phyloP scores from a whole-genome alignment of 164 flowering plant species.

The Magnolia sinica region DNA sequence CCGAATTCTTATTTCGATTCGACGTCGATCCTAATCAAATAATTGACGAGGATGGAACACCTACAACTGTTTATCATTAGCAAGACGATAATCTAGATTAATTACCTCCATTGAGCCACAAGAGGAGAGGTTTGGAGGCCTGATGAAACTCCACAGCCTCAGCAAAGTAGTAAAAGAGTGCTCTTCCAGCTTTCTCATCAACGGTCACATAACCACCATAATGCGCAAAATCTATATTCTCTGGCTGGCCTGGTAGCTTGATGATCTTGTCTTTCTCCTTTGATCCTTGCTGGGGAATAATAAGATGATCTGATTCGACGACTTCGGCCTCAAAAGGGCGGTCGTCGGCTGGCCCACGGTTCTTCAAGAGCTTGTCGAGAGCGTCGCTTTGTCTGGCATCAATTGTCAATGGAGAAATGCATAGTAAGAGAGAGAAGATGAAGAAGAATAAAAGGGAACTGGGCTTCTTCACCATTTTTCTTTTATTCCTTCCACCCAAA shows the following conservation, averaged over 20 bases:
- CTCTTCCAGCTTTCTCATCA: too few species aligned
- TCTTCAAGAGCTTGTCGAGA: neutral
- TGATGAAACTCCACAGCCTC: too few species aligned
- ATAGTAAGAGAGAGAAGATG: neutral
- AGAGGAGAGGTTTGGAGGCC: too few species aligned
- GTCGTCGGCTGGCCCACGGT: neutral
- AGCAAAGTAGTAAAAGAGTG: too few species aligned
- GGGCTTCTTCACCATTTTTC: neutral
- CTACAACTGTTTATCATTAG: constrained; percentile 28
- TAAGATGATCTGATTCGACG: neutral
- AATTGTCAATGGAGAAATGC: neutral
- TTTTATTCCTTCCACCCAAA: neutral
- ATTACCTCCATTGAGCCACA: too few species aligned
- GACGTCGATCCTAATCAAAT: too few species aligned
- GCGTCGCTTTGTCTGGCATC: neutral
- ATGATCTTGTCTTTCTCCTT: constrained; percentile 50
- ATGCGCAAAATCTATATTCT: constrained; percentile 36
- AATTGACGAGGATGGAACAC: too few species aligned
- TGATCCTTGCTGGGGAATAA: constrained; percentile 25
- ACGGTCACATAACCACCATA: constrained; percentile 14
- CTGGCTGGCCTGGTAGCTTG: constrained; percentile 58
- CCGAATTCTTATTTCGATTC: too few species aligned
- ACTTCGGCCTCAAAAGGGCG: neutral
- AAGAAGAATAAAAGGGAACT: neutral
- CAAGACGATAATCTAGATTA: constrained; percentile 35